Evolutionary conservation across 2,329 filamentous ascomycete genomes (phyloP).

Genomic region (Colletotrichum brevisporum): DNA sequence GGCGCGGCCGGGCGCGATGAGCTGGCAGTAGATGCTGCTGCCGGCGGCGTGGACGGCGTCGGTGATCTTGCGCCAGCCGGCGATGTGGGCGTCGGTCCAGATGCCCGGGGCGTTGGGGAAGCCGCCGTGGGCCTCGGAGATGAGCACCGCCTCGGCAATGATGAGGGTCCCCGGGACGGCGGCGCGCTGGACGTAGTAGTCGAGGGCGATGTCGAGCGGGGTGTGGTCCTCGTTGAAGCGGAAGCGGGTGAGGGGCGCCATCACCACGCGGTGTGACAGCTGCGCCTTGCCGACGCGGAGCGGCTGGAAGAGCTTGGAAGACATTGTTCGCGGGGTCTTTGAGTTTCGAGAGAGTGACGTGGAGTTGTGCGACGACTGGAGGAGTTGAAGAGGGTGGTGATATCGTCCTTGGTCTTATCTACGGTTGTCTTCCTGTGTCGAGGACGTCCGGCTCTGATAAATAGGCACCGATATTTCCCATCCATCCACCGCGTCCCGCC

Average conservation of each 20-base stretch:
- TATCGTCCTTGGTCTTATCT: background rate
- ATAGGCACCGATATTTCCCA: slow-evolving; percentile 11
- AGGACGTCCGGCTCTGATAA: slow-evolving; percentile 6
- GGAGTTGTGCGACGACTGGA: background rate
- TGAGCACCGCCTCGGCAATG: slow-evolving; percentile 62
- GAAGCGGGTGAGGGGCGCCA: slow-evolving; percentile 45
- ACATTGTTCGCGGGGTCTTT: slow-evolving; percentile 2
- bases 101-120: slow-evolving; percentile 67
- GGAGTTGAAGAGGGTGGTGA: background rate
- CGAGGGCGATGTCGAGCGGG: slow-evolving; percentile 45
- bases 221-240: slow-evolving; percentile 42
- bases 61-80: slow-evolving; percentile 72
- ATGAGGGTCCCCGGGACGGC: slow-evolving; percentile 58
- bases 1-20: slow-evolving; percentile 73
- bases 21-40: slow-evolving; percentile 72
- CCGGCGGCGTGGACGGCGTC: slow-evolving; percentile 75
- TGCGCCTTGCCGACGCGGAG: slow-evolving; percentile 42
- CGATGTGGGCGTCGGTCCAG: slow-evolving; percentile 67
- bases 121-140: slow-evolving; percentile 51
- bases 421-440: background rate
- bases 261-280: slow-evolving; percentile 44
- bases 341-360: background rate
- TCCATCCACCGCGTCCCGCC: slow-evolving; percentile 4
- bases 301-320: slow-evolving; percentile 41
- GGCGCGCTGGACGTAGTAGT: slow-evolving; percentile 63